These are phyloP conservation scores for Lophiotrema nucula DNA, from an alignment of 495 filamentous ascomycete genomes.

Conservation along the genomic window DNA sequence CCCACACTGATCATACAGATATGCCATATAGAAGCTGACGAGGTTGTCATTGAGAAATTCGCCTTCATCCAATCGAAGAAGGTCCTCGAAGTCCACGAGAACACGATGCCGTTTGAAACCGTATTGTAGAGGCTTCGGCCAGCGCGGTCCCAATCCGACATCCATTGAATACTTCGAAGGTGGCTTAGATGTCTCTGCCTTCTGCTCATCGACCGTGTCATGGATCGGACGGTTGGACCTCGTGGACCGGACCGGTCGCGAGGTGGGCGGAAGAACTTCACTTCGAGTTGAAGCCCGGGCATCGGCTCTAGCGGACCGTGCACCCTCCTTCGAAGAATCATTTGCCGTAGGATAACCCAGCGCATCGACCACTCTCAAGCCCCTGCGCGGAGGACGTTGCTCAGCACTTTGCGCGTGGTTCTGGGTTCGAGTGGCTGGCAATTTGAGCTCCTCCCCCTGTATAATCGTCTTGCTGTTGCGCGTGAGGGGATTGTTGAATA, in stretches of 20 bases:
- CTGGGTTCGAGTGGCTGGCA: too few species aligned
- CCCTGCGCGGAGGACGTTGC: too few species aligned
- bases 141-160: background rate
- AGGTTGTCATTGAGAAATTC: slow-evolving; percentile 92
- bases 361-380: too few species aligned
- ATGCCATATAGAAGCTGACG: slow-evolving; percentile 82
- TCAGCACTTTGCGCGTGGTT: too few species aligned
- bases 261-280: too few species aligned
- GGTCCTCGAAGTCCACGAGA: slow-evolving; percentile 75
- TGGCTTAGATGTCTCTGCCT: background rate
- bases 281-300: too few species aligned
- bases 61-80: slow-evolving; percentile 75
- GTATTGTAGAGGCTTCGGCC: background rate
- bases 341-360: too few species aligned
- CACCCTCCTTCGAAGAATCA: too few species aligned
- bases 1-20: slow-evolving; percentile 52
- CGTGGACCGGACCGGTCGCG: background rate
- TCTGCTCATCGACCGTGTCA: background rate
- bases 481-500: too few species aligned
- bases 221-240: background rate
- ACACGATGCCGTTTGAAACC: slow-evolving; percentile 58
- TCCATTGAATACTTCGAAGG: background rate
- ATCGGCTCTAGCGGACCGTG: too few species aligned
- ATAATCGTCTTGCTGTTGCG: too few species aligned
- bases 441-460: too few species aligned